These are phyloP conservation scores for Herpetospermum pedunculosum DNA, from an alignment of 306 rosid species.

Conservation along the genomic window DNA sequence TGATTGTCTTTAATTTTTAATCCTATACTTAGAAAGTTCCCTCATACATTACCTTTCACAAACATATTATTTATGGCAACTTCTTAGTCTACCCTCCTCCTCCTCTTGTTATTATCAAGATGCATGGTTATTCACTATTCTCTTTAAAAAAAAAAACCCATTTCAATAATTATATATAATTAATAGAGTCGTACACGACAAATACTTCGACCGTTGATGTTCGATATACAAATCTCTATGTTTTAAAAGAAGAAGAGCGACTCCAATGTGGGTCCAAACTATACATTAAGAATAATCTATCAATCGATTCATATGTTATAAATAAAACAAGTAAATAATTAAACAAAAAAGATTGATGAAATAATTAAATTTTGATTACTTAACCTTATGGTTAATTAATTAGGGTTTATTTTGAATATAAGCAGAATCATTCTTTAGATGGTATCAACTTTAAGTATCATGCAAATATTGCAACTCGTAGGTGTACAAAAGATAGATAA, in stretches of 20 bases:
- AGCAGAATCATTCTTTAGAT: neutral
- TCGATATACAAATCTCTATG: neutral
- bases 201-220: neutral
- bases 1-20: neutral
- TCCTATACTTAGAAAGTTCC: neutral
- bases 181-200: neutral
- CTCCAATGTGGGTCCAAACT: neutral
- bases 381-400: neutral
- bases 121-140: neutral
- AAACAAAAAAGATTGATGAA: neutral
- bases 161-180: no score
- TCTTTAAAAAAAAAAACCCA: neutral
- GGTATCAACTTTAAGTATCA: neutral
- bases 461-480: neutral
- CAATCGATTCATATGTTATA: neutral
- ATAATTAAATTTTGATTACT: neutral
- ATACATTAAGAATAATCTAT: neutral
- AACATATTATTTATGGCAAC: neutral
- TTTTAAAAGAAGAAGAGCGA: neutral
- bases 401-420: neutral
- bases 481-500: slow-evolving; percentile 5
- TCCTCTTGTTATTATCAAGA: neutral
- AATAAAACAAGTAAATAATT: neutral
- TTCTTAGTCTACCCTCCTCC: neutral
- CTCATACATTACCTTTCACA: slow-evolving; percentile 4